These are phyloP conservation scores for Huntiella moniliformis DNA, from an alignment of 2,329 filamentous ascomycete genomes.

Conservation along the genomic window DNA sequence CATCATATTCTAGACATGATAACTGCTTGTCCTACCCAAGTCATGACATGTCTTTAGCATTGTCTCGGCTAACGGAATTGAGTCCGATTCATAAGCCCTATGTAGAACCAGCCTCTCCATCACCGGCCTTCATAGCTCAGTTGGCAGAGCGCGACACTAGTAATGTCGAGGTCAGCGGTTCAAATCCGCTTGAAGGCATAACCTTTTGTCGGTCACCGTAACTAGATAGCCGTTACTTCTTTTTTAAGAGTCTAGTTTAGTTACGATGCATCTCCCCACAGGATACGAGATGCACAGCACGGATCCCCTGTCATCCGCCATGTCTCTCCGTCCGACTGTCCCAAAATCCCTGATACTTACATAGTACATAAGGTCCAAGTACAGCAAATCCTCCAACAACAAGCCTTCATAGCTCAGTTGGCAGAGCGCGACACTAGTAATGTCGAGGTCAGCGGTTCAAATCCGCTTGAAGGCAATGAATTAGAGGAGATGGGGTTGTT, in stretches of 20 bases:
- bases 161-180: slow-evolving; percentile 11
- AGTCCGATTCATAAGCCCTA: background rate
- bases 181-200: slow-evolving; percentile 9
- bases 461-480: too few relatives aligned
- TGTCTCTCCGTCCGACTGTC: too few relatives aligned
- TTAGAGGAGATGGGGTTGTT: too few relatives aligned
- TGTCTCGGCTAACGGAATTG: background rate
- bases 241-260: background rate
- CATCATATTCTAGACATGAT: background rate
- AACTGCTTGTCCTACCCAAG: background rate
- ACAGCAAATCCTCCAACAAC: too few relatives aligned
- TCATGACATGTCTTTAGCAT: background rate
- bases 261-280: background rate
- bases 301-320: too few relatives aligned
- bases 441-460: too few relatives aligned
- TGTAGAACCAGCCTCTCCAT: background rate
- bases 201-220: background rate
- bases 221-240: background rate
- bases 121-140: slow-evolving; percentile 8
- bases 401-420: too few relatives aligned
- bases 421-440: too few relatives aligned
- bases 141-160: slow-evolving; percentile 11
- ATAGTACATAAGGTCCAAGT: too few relatives aligned
- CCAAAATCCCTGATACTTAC: too few relatives aligned
- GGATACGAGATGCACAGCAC: background rate